Percentiles rank a stretch among this genome's conserved stretches.
Conservation (phyloP, 345 rosid species). For the Durio zibethinus region DNA sequence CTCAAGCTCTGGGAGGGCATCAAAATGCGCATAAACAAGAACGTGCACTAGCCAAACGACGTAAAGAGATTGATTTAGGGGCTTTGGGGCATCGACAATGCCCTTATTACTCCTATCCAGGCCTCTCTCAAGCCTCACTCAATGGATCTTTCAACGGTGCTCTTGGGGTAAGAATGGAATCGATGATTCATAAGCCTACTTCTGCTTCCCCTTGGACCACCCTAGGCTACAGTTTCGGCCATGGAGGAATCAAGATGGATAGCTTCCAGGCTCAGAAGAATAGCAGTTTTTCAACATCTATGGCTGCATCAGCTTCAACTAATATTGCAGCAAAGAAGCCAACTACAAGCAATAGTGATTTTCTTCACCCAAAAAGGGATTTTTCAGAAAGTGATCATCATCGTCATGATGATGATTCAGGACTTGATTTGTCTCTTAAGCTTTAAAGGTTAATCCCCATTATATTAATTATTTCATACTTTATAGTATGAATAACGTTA, state of each 20-base stretch:
- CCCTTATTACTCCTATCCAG: constrained; percentile 16
- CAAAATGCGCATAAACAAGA: constrained; percentile 54
- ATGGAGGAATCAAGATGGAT: constrained; percentile 13
- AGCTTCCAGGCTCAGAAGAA: constrained; percentile 10
- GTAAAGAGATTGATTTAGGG: constrained; percentile 25
- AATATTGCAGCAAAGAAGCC: not conserved
- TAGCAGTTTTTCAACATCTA: not conserved
- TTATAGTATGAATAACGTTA: not conserved
- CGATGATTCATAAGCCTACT: constrained; percentile 16
- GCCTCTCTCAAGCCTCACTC: not conserved
- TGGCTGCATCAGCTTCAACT: not conserved
- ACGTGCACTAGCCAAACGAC: constrained; percentile 32
- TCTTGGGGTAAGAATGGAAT: constrained; percentile 14
- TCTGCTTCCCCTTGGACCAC: constrained; percentile 22
- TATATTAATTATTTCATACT: not conserved
- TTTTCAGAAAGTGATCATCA: not conserved
- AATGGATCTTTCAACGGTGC: constrained; percentile 24
- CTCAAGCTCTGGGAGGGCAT: constrained; percentile 50
- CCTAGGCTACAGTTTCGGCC: constrained; percentile 9
- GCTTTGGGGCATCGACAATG: constrained; percentile 8
- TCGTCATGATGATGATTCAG: constrained; percentile 5
- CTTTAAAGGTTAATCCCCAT: constrained; percentile 8
- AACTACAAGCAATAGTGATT: not conserved
- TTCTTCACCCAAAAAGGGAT: not conserved
- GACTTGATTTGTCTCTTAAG: constrained; percentile 30